Percentiles rank a stretch among this genome's conserved stretches.
These are phyloP conservation scores for Misopates orontium DNA, from an alignment of 257 asterid genomes.

Conservation along the genomic window DNA sequence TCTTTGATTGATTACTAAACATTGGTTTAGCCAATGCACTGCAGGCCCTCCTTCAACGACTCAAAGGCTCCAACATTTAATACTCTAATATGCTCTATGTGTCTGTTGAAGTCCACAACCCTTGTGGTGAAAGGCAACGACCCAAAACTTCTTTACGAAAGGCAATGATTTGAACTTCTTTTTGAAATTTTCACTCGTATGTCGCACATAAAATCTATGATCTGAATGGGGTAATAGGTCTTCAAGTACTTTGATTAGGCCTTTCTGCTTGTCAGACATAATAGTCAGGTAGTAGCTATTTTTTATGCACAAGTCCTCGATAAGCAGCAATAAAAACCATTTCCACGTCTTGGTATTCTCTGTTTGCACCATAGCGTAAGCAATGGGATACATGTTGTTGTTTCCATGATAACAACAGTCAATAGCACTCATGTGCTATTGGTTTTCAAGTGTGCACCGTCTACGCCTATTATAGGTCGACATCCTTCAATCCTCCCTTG, in stretches of 20 bases:
- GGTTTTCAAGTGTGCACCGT: not conserved
- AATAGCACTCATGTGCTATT: not conserved
- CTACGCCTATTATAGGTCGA: not conserved
- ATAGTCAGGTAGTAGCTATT: not conserved
- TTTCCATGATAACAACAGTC: conserved; percentile 13
- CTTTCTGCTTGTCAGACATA: conserved; percentile 29
- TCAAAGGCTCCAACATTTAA: not conserved
- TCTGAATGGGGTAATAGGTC: not conserved
- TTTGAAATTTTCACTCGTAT: conserved; percentile 14
- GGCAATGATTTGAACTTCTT: not conserved
- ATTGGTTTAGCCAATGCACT: not conserved
- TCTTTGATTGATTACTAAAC: not conserved
- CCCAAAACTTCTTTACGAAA: conserved; percentile 5
- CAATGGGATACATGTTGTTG: conserved; percentile 22
- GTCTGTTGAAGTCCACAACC: not conserved
- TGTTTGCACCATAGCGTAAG: conserved; percentile 23
- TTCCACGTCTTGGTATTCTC: conserved; percentile 19
- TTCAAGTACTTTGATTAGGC: conserved; percentile 12
- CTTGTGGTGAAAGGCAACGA: not conserved
- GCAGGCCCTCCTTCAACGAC: not conserved
- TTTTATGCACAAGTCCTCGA: conserved; percentile 11
- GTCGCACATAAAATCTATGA: conserved; percentile 14
- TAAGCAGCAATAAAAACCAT: not conserved
- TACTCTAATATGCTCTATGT: not conserved
- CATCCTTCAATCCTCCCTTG: not conserved